Percentiles rank a stretch among this genome's conserved stretches.
Conservation (phyloP, 2,329 filamentous ascomycete species). For the Clathrospora elynae region DNA sequence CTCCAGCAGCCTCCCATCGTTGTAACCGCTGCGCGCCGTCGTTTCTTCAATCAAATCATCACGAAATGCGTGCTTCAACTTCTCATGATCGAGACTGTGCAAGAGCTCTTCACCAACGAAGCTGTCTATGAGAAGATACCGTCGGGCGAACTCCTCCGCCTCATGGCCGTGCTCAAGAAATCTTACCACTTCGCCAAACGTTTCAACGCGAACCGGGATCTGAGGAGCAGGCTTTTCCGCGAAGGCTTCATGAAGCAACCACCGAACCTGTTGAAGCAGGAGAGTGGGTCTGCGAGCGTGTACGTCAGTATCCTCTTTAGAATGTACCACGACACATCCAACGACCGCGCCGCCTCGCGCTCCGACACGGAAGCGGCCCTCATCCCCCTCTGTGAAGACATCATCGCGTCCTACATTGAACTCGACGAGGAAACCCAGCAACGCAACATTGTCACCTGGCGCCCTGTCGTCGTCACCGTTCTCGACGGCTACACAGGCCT, state of each 20-base stretch:
- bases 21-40: constrained; percentile 87
- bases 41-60: constrained; percentile 99
- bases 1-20: constrained; percentile 87
- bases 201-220: constrained; percentile 97
- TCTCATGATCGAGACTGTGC: constrained; percentile 99
- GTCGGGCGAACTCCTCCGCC: constrained; percentile 80
- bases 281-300: constrained; percentile 87
- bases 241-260: constrained; percentile 99
- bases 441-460: constrained; percentile 94
- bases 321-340: constrained; percentile 91
- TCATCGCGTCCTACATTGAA: constrained; percentile 80
- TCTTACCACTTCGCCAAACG: constrained; percentile 95
- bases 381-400: constrained; percentile 93
- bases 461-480: constrained; percentile 95
- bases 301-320: constrained; percentile 95
- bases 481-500: constrained; percentile 91
- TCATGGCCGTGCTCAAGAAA: constrained; percentile 95
- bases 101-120: constrained; percentile 97
- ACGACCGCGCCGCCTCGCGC: constrained; percentile 78
- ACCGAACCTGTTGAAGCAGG: constrained; percentile 95
- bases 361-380: constrained; percentile 87
- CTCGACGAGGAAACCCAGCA: constrained; percentile 97
- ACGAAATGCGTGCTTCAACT: constrained; percentile 96
- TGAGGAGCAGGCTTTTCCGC: constrained; percentile 91
- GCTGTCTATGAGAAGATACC: constrained; percentile 93